Base-by-base conservation (phyloP, 73 alveolate species). In the Stentor coeruleus region DNA sequence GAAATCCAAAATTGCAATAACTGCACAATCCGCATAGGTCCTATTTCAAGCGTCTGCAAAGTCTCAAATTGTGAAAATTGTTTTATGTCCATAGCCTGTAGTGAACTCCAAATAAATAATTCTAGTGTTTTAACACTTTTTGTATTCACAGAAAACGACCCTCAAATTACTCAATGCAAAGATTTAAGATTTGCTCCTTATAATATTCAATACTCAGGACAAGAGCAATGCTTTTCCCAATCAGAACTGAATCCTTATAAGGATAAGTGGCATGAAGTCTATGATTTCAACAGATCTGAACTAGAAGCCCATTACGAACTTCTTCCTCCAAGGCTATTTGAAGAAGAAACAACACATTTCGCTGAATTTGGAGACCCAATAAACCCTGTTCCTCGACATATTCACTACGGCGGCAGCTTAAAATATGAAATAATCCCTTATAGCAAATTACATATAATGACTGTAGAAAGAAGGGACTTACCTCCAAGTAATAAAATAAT, bases 181-280 rank as follows among this genome's bases (percentile, higher is more conserved):
- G 59, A 85, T 73, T 76, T 93, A 74, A 79, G 76, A 35, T 89
- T 93, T 74, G 98, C 93, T 38, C 94, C 97, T 39, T 93, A 82
- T 74, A 87, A 93, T 74, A 82, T 89, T 30, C 80, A 87, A 39
- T 93, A 91, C 82, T 95, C 98, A 3, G 36, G 38, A 37, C 85
- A 82, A 36, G 89, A 81, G 72, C 59, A 87, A 72, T 92, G 91
- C 35, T 89, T 84, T 35, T 11, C 57, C 41, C 86, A 90, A 3
- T 90, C 85, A 33, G 91, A 91, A 37, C 80, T 93, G 58, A 87
- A 92, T 58, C 55, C 82, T n/a, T 87, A 87, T 85, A 87, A 81
- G 14, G 91, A 93, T 77, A 91, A 88, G 49, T 93, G 98, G 97
- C 82, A 87, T 57, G 86, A 84, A 39, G 81, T 93, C 58, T 90